Conservation (phyloP, 1,284 basidiomycete genomes). For the Leucoagaricus sp. region DNA sequence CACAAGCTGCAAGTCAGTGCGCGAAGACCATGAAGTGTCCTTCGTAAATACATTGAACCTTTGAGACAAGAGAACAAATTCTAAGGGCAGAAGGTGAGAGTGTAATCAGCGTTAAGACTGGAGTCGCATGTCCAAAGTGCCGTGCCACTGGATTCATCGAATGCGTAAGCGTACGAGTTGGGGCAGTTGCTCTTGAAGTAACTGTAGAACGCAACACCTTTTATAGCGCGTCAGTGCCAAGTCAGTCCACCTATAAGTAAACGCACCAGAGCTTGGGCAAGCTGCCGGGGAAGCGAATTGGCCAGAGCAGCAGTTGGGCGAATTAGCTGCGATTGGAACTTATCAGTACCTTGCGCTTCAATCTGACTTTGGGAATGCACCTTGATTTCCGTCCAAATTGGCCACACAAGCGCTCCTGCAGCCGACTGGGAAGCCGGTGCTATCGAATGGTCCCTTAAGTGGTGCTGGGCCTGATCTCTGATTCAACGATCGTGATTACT, state of each 20-base stretch:
- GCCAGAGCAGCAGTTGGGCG: conserved; percentile 60
- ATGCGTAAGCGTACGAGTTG: conserved; percentile 59
- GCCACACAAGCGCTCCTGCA: conserved; percentile 63
- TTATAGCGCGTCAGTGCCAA: background rate
- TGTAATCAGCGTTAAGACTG: conserved; percentile 47
- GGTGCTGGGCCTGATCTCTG: conserved; percentile 50
- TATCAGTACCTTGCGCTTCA: background rate
- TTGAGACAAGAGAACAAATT: background rate
- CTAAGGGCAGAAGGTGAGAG: conserved; percentile 57
- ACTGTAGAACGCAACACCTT: conserved; percentile 45
- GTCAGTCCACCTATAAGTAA: background rate
- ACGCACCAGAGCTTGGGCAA: conserved; percentile 49
- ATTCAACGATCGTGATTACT: too few relatives aligned
- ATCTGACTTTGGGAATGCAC: conserved; percentile 21
- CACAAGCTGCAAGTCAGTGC: too few relatives aligned
- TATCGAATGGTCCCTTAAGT: conserved; percentile 55
- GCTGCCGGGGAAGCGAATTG: conserved; percentile 46
- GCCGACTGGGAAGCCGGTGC: conserved; percentile 55
- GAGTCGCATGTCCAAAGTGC: conserved; percentile 54
- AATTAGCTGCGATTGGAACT: conserved; percentile 35
- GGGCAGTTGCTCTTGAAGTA: conserved; percentile 61
- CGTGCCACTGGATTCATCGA: conserved; percentile 52
- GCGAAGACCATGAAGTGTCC: too few relatives aligned
- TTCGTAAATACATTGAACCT: too few relatives aligned
- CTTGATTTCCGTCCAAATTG: conserved; percentile 51